These are phyloP conservation scores for Hygrophorus russula DNA, from an alignment of 768 basidiomycete genomes.

Conservation along the genomic window DNA sequence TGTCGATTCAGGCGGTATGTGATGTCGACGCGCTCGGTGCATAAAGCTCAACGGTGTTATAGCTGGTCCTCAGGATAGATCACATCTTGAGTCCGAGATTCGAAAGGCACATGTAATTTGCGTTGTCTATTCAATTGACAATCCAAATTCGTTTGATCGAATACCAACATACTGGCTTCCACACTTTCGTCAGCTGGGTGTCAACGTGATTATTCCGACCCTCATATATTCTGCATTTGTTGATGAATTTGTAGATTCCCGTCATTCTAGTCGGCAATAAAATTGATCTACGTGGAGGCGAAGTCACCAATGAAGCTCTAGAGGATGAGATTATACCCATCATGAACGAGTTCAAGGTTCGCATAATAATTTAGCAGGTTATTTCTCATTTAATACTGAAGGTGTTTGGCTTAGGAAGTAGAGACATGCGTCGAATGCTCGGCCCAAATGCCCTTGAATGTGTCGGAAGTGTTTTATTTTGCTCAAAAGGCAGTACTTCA, in stretches of 20 bases:
- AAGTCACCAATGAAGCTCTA: conserved; percentile 87
- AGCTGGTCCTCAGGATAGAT: conserved; percentile 82
- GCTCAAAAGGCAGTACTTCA: conserved; percentile 97
- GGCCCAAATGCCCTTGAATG: conserved; percentile 81
- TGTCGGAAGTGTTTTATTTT: conserved; percentile 97
- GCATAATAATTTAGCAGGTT: conserved; percentile 5
- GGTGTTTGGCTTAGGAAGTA: conserved; percentile 58
- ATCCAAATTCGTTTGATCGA: conserved; percentile 91
- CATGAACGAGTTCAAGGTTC: conserved; percentile 97
- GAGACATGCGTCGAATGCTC: conserved; percentile 98
- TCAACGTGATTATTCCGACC: conserved; percentile 55
- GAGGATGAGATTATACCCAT: conserved; percentile 94
- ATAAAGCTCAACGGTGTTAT: conserved; percentile 5
- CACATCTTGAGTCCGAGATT: conserved; percentile 89
- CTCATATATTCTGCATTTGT: neutral
- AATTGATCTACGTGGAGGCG: conserved; percentile 88
- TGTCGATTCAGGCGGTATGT: conserved; percentile 85
- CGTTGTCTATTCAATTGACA: conserved; percentile 95
- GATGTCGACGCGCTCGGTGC: conserved; percentile 15
- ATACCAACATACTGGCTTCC: conserved; percentile 99
- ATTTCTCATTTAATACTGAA: conserved; percentile 4
- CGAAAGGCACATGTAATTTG: conserved; percentile 97
- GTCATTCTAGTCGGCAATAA: conserved; percentile 98
- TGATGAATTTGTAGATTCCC: conserved; percentile 52
- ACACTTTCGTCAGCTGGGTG: conserved; percentile 86